Conservation (phyloP, 2,329 filamentous ascomycete species). For the Arthroderma uncinatum region DNA sequence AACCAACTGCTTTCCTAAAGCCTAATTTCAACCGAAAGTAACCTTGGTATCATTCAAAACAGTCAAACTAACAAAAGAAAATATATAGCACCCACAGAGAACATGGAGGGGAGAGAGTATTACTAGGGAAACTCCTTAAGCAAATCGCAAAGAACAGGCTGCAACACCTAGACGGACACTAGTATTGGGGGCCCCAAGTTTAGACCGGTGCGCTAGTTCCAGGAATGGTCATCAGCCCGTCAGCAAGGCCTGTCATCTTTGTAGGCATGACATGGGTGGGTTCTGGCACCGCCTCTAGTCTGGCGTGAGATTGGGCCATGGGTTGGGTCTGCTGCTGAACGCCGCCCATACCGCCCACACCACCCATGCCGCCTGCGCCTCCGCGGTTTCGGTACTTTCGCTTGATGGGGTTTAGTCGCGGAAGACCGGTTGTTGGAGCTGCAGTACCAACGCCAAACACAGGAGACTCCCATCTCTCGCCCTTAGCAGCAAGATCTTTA, state of each 20-base stretch:
- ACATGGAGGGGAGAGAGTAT: not conserved
- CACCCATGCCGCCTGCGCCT: not conserved
- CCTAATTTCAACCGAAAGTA: not conserved
- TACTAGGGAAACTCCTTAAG: not conserved
- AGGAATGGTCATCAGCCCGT: not conserved
- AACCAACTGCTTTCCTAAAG: not conserved
- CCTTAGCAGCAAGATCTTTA: conserved; percentile 74
- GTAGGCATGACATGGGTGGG: not conserved
- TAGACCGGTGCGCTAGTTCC: conserved; percentile 3
- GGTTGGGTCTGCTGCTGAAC: not conserved
- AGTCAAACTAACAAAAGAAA: not conserved
- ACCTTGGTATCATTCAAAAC: conserved; percentile 2
- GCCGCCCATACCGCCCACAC: not conserved
- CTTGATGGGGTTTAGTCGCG: conserved; percentile 42
- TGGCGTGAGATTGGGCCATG: not conserved
- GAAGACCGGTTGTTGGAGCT: conserved; percentile 59
- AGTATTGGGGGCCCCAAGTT: not conserved
- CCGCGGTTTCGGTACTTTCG: conserved; percentile 40
- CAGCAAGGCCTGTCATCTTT: not conserved
- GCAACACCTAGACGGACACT: too few species aligned
- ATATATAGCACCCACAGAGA: not conserved
- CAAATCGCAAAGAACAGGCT: not conserved
- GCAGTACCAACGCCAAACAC: conserved; percentile 81
- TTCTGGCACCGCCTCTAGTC: not conserved
- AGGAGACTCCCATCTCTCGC: conserved; percentile 87